Base-by-base conservation (phyloP, 768 basidiomycete genomes). In the Hortiboletus flavorubellus region DNA sequence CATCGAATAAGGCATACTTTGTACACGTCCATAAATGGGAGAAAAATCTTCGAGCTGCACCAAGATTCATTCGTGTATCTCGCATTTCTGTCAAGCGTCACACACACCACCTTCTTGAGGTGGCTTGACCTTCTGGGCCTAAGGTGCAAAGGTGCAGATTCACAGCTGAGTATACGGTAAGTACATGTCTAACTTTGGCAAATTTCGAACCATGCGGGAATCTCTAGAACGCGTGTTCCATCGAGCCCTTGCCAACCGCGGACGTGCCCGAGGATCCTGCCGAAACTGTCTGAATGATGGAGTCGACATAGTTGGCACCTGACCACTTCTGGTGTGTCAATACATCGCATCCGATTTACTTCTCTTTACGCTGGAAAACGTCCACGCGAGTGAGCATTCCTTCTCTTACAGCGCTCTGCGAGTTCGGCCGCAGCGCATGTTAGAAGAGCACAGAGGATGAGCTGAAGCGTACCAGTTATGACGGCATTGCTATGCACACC, bases 301-400 rank as follows among this genome's bases (percentile, higher is more conserved):
- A 75, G 72, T 96, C 93, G 54, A 93, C 84, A 70, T 95, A 96
- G 65, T 88, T 89, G 23, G 93, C 93, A 34, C 93, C 93, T 59
- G 91, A 93, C 93, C 93, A 97, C 79, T 93, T 95, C 75, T 96
- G 93, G 71, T 96, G 93, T 3, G 90, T 96, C 45, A 95, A 76
- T 33, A 96, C 92, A 68, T 96, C 93, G 56, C 88, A 89, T 34
- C 89, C 89, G 48, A 93, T 82, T 63, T 87, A 91, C 71, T 87
- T 89, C 72, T 96, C 93, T 69, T 90, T 93, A 59, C 83, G 77
- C 66, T 96, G 93, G 47, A 95, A 82, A 18, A 92, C 82, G 55
- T 94, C 80, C 45, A 94, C 92, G 70, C 95, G 95, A 23, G 93
- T 93, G 33, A 92, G 81, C 89, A 96, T 94, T 44, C 93, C 93